A percentile compares a stretch with the other conserved stretches of the same genome.
Conservation (phyloP, 169 alveolate genomes). For the Theileria annulata region DNA sequence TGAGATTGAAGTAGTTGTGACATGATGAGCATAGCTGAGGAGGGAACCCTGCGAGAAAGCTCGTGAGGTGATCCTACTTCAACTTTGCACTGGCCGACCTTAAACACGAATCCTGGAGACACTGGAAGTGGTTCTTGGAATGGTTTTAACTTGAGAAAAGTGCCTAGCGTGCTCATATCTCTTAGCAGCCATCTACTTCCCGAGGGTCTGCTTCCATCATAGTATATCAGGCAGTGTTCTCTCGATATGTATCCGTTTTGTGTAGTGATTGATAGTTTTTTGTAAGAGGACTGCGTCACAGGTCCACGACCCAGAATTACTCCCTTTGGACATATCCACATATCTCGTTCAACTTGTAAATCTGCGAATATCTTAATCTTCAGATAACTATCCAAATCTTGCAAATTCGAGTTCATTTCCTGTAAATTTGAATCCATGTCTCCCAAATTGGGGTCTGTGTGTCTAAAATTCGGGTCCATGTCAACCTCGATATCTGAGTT, state of each 20-base stretch:
- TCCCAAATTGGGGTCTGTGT: slow-evolving; percentile 14
- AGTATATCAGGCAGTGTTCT: slow-evolving; percentile 85
- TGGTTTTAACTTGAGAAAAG: slow-evolving; percentile 84
- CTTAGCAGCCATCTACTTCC: slow-evolving; percentile 82
- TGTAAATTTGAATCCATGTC: not conserved
- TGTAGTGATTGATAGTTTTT: slow-evolving; percentile 77
- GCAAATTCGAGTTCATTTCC: slow-evolving; percentile 1
- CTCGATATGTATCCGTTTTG: slow-evolving; percentile 88
- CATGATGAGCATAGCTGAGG: slow-evolving; percentile 63
- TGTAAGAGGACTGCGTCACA: slow-evolving; percentile 72
- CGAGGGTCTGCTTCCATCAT: slow-evolving; percentile 78
- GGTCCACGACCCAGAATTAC: slow-evolving; percentile 86
- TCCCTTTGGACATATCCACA: slow-evolving; percentile 81
- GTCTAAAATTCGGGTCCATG: slow-evolving; percentile 10
- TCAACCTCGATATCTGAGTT: slow-evolving; percentile 8
- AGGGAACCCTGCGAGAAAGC: slow-evolving; percentile 52
- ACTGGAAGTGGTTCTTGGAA: slow-evolving; percentile 80
- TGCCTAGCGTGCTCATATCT: slow-evolving; percentile 86
- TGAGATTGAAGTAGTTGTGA: slow-evolving; percentile 65
- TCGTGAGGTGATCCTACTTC: slow-evolving; percentile 75
- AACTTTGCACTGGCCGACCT: slow-evolving; percentile 88
- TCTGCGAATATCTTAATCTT: slow-evolving; percentile 57
- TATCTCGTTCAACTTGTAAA: slow-evolving; percentile 61
- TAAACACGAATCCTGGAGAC: slow-evolving; percentile 77
- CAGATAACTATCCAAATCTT: slow-evolving; percentile 47